Evolutionary conservation across 805 yeast species (phyloP).

Genomic region (Pichia eremophila): DNA sequence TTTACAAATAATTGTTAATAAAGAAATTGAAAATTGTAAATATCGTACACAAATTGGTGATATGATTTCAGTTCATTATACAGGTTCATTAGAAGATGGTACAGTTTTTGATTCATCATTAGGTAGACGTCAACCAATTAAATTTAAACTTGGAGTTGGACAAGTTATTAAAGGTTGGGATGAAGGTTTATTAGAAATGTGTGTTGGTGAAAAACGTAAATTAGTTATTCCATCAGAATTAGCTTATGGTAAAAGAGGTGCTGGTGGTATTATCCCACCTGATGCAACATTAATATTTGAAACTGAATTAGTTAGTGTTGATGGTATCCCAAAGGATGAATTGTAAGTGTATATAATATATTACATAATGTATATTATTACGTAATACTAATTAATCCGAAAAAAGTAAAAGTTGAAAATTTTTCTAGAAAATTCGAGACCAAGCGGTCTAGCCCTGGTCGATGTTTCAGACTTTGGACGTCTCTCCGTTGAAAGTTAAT

Average conservation of each 20-base stretch:
- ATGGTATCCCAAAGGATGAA: conserved; percentile 16
- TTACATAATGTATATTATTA: too few relatives aligned
- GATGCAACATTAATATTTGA: conserved; percentile 61
- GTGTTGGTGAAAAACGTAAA: conserved; percentile 79
- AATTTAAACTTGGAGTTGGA: conserved; percentile 67
- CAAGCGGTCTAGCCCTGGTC: too few relatives aligned
- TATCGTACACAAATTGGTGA: conserved; percentile 59
- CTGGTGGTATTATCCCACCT: conserved; percentile 64
- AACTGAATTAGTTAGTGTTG: conserved; percentile 53
- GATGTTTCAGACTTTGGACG: too few relatives aligned
- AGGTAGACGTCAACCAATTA: conserved; percentile 54
- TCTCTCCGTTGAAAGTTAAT: too few relatives aligned
- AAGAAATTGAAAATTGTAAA: conserved; percentile 35
- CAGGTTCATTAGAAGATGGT: conserved; percentile 61
- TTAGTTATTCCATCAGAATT: conserved; percentile 69
- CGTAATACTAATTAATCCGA: too few relatives aligned
- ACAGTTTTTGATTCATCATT: conserved; percentile 68
- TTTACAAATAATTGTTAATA: conserved; percentile 26
- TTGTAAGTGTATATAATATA: conserved; percentile 7
- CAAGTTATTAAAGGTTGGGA: conserved; percentile 90
- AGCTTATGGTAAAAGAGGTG: conserved; percentile 71
- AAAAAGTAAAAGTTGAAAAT: too few relatives aligned
- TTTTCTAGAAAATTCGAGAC: too few relatives aligned
- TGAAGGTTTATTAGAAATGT: conserved; percentile 72
- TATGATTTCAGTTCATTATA: conserved; percentile 64